Base-by-base conservation (phyloP, 176 grass and related monocot genomes). In the Oryza glumipatula region DNA sequence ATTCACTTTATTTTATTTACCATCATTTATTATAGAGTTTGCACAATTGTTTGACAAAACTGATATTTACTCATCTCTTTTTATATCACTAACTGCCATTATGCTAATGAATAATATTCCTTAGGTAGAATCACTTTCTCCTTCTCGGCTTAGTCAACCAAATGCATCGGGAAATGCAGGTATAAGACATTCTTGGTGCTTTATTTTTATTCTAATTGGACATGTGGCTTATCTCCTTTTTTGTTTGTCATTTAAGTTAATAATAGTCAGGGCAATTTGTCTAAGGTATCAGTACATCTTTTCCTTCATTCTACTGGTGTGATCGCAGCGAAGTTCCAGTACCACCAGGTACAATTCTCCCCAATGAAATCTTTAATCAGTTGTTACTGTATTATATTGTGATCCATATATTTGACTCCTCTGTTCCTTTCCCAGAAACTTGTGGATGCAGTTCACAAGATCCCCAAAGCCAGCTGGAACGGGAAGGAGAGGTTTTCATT, bases 391-490 rank as follows among this genome's bases (percentile, higher is more conserved):
- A 44, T 77, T 63, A 81, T 72, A 44, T 77, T 63, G 76, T 61
- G 10, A 71, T 68, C 78, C 73, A 72, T 84, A 75, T 73, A n/a
- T 77, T 48, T 82, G 61, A 32, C 76, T 46, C 44, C 32, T 41
- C 30, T 52, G 28, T 74, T 74, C 76, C 47, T 78, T 84, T 89
- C 49, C 33, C 82, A 98, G 96, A 76, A 92, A 86, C 73, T 98
- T 17, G 87, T 98, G 77, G 87, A 92, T 54, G 87, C 93, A 63
- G 90, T 93, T 87, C 96, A 47, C 84, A 95, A 90, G 73, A 93
- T 93, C 36, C 93, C 93, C 4, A 92, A 68, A 87, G 93, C 96
- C 77, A 92, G 44, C 24, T 98, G 96, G 96, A 91, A 88, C 88
- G 73, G 48, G 21, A 91, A 78, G 83, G 93, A 98, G 86, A 98